phyloP scores from a whole-genome alignment of 352 stramenopile genomes.

The Blastocystis sp. region DNA sequence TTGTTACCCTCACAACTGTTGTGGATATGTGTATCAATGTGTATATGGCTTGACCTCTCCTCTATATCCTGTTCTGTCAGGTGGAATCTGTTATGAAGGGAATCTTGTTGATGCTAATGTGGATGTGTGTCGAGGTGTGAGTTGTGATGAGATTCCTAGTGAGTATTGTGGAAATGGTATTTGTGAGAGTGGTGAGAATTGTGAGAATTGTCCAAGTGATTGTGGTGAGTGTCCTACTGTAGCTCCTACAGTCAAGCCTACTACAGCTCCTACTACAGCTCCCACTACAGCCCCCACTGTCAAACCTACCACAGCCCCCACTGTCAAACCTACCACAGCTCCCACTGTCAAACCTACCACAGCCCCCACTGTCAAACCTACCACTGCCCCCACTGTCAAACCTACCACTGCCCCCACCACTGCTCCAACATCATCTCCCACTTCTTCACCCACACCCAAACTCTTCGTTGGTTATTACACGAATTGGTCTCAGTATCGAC shows the following conservation, averaged over 20 bases:
- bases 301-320: constrained; percentile 13
- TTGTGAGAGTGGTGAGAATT: constrained; percentile 8
- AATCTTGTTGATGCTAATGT: constrained; percentile 31
- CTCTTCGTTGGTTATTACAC: constrained; percentile 48
- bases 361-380: constrained; percentile 11
- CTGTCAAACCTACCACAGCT: constrained; percentile 19
- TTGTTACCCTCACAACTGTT: constrained; percentile 63
- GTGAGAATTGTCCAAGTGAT: constrained; percentile 54
- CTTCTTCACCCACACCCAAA: background rate
- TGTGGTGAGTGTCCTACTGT: constrained; percentile 45
- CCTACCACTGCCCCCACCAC: constrained; percentile 1
- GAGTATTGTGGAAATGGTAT: constrained; percentile 58
- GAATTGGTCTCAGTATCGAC: constrained; percentile 53
- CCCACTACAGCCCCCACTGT: constrained; percentile 21
- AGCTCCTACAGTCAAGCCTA: constrained; percentile 1
- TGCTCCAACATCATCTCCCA: no score
- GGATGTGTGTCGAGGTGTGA: background rate
- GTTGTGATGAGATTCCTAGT: background rate
- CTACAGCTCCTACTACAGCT: background rate
- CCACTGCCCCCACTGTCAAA: constrained; percentile 16
- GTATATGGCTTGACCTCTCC: constrained; percentile 16
- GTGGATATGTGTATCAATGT: constrained; percentile 43
- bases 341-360: constrained; percentile 24
- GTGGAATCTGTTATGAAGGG: constrained; percentile 42
- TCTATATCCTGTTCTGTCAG: constrained; percentile 14